phyloP scores from a whole-genome alignment of 2,329 filamentous ascomycete genomes.

The Acephala macrosclerotiorum region DNA sequence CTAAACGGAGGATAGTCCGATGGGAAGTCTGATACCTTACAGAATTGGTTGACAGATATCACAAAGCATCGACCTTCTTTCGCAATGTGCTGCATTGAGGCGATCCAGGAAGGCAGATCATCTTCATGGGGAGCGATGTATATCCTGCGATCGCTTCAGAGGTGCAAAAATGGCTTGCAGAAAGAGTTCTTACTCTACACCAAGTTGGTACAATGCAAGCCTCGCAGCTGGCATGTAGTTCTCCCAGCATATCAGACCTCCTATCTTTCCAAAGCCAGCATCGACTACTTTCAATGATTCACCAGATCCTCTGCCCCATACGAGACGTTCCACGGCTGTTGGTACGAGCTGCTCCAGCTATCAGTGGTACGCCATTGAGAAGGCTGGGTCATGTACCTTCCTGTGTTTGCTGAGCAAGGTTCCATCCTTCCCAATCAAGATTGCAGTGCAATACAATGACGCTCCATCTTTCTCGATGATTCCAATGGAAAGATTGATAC shows the following conservation, averaged over 20 bases:
- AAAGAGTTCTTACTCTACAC: background rate
- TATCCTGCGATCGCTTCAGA: conserved; percentile 1
- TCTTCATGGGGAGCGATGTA: conserved; percentile 5
- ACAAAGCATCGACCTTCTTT: conserved; percentile 54
- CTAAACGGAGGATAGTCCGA: conserved; percentile 51
- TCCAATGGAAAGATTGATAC: conserved; percentile 48
- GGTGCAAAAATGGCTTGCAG: no score
- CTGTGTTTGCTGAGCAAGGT: conserved; percentile 47
- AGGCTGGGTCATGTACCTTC: conserved; percentile 42
- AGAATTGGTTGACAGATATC: conserved; percentile 51
- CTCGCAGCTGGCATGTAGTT: conserved; percentile 54
- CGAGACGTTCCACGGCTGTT: conserved; percentile 49
- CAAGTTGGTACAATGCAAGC: conserved; percentile 46
- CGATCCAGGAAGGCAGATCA: conserved; percentile 43
- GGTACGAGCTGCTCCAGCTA: conserved; percentile 44
- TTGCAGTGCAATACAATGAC: conserved; percentile 50
- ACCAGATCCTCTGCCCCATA: conserved; percentile 50
- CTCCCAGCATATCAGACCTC: conserved; percentile 53
- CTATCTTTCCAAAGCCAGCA: conserved; percentile 50
- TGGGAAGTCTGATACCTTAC: conserved; percentile 49
- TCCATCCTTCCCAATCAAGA: conserved; percentile 49
- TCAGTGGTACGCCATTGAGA: background rate
- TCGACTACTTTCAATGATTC: conserved; percentile 49
- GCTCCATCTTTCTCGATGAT: conserved; percentile 46
- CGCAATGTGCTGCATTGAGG: conserved; percentile 54